Conservation (phyloP, 2,329 filamentous ascomycete genomes). For the Geosmithia putterillii region DNA sequence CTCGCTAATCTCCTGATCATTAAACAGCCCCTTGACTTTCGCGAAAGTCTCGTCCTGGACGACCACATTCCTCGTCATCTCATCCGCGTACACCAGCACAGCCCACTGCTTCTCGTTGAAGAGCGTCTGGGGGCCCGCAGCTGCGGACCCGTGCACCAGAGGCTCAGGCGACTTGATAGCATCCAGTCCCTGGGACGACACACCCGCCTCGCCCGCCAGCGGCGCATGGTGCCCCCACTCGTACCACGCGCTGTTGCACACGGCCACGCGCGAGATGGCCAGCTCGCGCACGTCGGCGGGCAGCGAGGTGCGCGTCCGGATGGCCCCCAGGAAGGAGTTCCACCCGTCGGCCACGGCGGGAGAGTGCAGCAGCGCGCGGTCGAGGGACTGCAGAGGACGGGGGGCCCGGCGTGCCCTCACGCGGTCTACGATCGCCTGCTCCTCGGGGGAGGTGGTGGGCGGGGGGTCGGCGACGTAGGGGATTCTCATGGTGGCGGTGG, state of each 20-base stretch:
- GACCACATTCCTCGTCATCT: constrained; percentile 65
- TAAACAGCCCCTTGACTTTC: constrained; percentile 47
- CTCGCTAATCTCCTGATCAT: constrained; percentile 65
- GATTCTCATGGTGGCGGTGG: constrained; percentile 42
- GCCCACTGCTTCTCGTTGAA: constrained; percentile 48
- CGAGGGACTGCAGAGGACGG: constrained; percentile 61
- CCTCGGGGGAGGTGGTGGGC: constrained; percentile 26
- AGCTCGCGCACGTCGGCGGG: constrained; percentile 55
- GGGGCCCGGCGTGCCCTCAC: constrained; percentile 54
- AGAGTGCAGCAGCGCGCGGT: constrained; percentile 63
- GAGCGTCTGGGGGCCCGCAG: constrained; percentile 20
- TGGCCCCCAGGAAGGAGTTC: constrained; percentile 56
- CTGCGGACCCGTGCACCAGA: too few relatives aligned
- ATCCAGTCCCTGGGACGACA: constrained; percentile 37
- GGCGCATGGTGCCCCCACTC: constrained; percentile 76
- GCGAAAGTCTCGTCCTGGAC: constrained; percentile 60
- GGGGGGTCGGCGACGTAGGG: constrained; percentile 49
- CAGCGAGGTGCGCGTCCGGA: constrained; percentile 41
- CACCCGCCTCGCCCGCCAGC: constrained; percentile 45
- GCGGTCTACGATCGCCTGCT: constrained; percentile 47
- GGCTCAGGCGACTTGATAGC: constrained; percentile 29
- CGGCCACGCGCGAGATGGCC: constrained; percentile 70
- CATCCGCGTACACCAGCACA: constrained; percentile 63
- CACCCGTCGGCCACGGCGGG: constrained; percentile 65
- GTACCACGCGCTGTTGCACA: constrained; percentile 71